Evolutionary conservation across 495 filamentous ascomycete genomes (phyloP).

Genomic region (Aspergillus ostianus): DNA sequence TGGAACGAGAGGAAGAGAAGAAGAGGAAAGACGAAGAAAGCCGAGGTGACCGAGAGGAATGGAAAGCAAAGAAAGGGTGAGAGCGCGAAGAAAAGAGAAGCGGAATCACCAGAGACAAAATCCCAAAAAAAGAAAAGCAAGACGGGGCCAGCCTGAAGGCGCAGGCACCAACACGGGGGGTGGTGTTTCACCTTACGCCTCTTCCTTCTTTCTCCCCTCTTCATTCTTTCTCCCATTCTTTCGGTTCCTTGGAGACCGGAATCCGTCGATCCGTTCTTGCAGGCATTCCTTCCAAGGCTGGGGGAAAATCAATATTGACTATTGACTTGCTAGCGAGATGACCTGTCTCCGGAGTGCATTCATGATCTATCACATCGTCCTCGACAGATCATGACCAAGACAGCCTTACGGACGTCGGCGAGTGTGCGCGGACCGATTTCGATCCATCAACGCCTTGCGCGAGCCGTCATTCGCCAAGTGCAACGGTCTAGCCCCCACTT

Average conservation of each 20-base stretch:
- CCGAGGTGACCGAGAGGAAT: background rate
- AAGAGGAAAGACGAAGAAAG: background rate
- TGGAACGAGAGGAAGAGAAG: background rate
- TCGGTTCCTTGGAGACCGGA: background rate
- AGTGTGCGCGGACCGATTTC: background rate
- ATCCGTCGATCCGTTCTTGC: background rate
- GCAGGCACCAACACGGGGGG: conserved; percentile 5
- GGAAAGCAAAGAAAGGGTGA: background rate
- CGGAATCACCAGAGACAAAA: background rate
- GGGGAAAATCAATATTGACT: background rate
- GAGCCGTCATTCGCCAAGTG: background rate
- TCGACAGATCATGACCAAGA: background rate
- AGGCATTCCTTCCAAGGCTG: background rate
- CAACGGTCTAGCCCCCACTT: background rate
- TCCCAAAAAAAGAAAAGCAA: background rate
- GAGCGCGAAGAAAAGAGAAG: conserved; percentile 1
- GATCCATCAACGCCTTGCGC: background rate
- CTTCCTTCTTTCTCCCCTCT: background rate
- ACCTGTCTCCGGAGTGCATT: background rate
- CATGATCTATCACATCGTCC: background rate
- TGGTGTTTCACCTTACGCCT: conserved; percentile 6
- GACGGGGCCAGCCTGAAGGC: background rate
- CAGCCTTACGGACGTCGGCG: background rate
- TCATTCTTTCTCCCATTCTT: background rate
- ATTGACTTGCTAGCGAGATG: background rate